Evolutionary conservation across 257 asterid genomes (phyloP).

Genomic region (Rhazya stricta): DNA sequence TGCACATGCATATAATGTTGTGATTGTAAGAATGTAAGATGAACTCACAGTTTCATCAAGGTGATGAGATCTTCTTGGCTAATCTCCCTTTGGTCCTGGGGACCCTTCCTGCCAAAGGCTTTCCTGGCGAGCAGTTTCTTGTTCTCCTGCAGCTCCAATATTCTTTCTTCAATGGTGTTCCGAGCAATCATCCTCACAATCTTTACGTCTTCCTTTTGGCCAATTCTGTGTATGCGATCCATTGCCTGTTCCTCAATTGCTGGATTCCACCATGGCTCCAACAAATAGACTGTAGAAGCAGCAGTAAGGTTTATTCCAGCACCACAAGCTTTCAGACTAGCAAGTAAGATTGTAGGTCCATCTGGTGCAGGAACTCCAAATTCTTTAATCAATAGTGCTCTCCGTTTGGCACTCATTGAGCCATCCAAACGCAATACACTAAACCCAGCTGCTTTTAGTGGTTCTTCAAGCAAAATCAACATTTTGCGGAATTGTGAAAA

Average conservation of each 20-base stretch:
- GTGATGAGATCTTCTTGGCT: constrained; percentile 56
- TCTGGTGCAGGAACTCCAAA: constrained; percentile 48
- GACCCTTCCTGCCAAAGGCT: constrained; percentile 52
- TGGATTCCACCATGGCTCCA: constrained; percentile 99
- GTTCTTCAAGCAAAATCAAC: constrained; percentile 66
- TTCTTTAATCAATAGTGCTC: constrained; percentile 57
- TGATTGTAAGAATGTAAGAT: not conserved
- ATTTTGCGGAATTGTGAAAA: constrained; percentile 79
- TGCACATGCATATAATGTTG: not conserved
- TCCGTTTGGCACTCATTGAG: constrained; percentile 53
- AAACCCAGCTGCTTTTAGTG: constrained; percentile 63
- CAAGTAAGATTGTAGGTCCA: constrained; percentile 79
- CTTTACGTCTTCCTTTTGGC: constrained; percentile 67
- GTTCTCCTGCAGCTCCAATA: constrained; percentile 65
- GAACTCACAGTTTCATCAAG: constrained; percentile 37
- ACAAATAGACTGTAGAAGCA: constrained; percentile 70
- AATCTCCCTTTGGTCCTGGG: constrained; percentile 49
- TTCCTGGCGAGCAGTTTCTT: constrained; percentile 61
- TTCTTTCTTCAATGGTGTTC: constrained; percentile 72
- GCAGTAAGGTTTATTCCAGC: constrained; percentile 77
- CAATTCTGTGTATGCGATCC: constrained; percentile 93
- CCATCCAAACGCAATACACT: constrained; percentile 70
- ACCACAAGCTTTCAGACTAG: constrained; percentile 75
- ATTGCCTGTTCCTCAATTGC: constrained; percentile 94
- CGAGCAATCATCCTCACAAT: constrained; percentile 72